Base-by-base conservation (phyloP, 108 stramenopile genomes). In the Nitzschia inconspicua region DNA sequence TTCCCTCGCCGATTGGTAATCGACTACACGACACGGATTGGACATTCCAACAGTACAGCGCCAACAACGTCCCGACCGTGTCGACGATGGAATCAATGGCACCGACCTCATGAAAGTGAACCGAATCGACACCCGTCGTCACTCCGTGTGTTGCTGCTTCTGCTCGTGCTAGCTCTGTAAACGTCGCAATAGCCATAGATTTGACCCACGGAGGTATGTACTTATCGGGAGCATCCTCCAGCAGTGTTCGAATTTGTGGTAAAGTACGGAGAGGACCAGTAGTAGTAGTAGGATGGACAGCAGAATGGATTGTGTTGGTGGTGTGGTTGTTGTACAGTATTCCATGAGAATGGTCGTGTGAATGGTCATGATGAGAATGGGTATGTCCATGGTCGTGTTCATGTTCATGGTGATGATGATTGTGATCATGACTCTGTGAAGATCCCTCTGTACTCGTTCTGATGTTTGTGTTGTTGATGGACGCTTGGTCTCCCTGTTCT, bases 81-180 rank as follows among this genome's bases (percentile, higher is more conserved):
- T 97, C 94, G 28, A 94, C 85, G 52, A 95, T 94, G 53, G 82
- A 86, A 74, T 95, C 94, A 14, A 95, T 73, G 6, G 92, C 89
- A 30, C 95, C 96, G 0, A 97, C 96, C 63, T 97, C 96, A 63
- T 97, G 96, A 54, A 97, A 97, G 62, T 94, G 93, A 16, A 97
- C 94, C 22, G 77, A 32, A 50, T 95, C 91, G 8, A 79, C 60
- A 4, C 75, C 60, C 2, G 53, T 43, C 16, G 87, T 77, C n/a
- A n/a, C n/a, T 7, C 94, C 91, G 60, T 97, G 96, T 20, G 91
- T 91, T 3, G 63, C 42, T 35, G 92, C 88, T 64, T 97, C 96
- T 3, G 96, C 94, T 16, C 80, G 70, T 4, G 94, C 96, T 19
- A 97, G 67, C 29, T 64, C 86, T 14, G 84, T 83, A 68, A 97